phyloP scores from a whole-genome alignment of 306 rosid genomes.

The Lotus japonicus region DNA sequence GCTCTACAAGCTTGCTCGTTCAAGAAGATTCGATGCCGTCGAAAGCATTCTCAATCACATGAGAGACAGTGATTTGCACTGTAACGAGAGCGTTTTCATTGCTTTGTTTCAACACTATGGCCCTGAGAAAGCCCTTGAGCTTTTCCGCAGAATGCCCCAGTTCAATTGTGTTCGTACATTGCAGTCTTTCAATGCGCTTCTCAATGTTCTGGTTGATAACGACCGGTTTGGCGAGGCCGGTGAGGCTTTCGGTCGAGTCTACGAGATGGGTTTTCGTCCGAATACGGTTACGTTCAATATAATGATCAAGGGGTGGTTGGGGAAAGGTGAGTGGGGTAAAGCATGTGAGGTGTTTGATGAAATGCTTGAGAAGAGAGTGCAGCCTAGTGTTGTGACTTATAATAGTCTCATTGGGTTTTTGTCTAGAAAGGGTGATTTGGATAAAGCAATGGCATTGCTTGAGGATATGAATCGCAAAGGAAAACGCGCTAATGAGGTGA shows the following conservation, averaged over 20 bases:
- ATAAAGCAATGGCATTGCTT: conserved; percentile 51
- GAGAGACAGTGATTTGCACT: conserved; percentile 38
- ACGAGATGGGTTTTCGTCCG: conserved; percentile 57
- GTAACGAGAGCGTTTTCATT: conserved; percentile 58
- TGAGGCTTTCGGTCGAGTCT: conserved; percentile 34
- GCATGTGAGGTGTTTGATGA: conserved; percentile 69
- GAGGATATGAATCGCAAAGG: conserved; percentile 74
- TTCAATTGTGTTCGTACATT: conserved; percentile 58
- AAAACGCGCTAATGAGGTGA: conserved; percentile 54
- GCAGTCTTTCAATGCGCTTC: conserved; percentile 63
- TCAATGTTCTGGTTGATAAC: conserved; percentile 49
- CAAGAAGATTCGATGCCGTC: conserved; percentile 52
- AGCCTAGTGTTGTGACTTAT: conserved; percentile 86
- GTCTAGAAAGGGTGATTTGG: conserved; percentile 61
- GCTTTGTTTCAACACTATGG: conserved; percentile 70
- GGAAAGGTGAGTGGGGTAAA: conserved; percentile 43
- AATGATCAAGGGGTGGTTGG: conserved; percentile 64
- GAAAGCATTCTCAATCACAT: conserved; percentile 48
- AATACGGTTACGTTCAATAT: conserved; percentile 68
- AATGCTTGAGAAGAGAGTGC: conserved; percentile 68
- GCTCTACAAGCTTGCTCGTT: conserved; percentile 73
- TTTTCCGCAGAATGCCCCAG: conserved; percentile 48
- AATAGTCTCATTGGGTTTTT: conserved; percentile 72
- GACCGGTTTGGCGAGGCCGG: conserved; percentile 39
- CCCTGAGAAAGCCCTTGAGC: conserved; percentile 53